Base-by-base conservation (phyloP, 805 yeast species). In the Dipodascopsis uninucleata region DNA sequence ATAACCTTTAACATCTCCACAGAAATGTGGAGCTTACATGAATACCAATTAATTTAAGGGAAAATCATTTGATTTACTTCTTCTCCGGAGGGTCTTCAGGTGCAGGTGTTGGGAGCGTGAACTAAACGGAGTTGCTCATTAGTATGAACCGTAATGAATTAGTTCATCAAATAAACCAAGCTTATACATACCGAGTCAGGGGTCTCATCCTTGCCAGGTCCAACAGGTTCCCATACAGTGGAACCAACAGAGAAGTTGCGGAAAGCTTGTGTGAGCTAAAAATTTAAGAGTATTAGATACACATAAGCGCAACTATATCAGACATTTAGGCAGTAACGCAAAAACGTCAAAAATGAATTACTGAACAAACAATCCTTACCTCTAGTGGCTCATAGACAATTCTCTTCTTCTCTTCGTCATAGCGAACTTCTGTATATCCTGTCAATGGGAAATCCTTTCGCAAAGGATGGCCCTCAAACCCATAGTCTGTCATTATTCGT, bases 371-470 rank as follows among this genome's bases (percentile, higher is more conserved):
- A 16, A 14, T 9, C 16, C 50, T n/a, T 36, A 45, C 50, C 46
- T 86, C 95, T 61, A 86, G 74, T 32, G 95, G 95, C 68, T 85
- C 95, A 66, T 86, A 86, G 16, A 86, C 85, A 45, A 86, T 80
- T 64, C 95, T 78, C 74, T 85, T 80, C 76, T 86, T 86, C 67
- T 86, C 95, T 64, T 85, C 87, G 66, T 86, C 95, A 68, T 85
- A 86, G 63, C 89, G 77, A 31, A 85, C 53, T 45, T 86, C 95
- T 37, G 93, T 85, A 70, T 85, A 86, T 45, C 95, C 95, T 31
- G 93, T 83, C 33, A 90, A 81, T 58, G 95, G 95, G 82, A 86
- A 86, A 67, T 86, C 95, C 66, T 86, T 86, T 68, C 95, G 78
- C 63, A 85, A 74, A 10, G 95, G 95, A 63, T 85, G 93, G 42